Base-by-base conservation (phyloP, 2,329 filamentous ascomycete genomes). In the Annulohypoxylon truncatum region DNA sequence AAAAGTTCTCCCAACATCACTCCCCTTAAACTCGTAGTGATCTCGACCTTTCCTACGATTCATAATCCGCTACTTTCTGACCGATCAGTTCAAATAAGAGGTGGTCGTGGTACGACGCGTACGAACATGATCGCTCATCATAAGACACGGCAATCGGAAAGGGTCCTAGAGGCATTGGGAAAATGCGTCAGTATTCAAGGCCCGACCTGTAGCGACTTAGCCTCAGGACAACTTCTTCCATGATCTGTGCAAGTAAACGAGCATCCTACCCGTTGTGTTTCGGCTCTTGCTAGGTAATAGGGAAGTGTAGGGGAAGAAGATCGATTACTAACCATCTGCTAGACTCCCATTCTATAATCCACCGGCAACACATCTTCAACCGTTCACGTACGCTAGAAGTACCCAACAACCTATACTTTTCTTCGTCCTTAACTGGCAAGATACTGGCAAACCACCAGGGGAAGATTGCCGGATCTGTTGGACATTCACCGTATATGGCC, bases 391-490 rank as follows among this genome's bases (percentile, higher is more conserved):
- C 93, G 70, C 92, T 95, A 2, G 84, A 89, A 4, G 90, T 91
- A 10, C 84, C 83, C 12, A 97, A 80, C 18, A 97, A 80, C 10
- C 86, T 83, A 71, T 97, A 96, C 76, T 95, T 96, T 73, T 96
- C 91, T 26, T 88, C 82, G 24, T 96, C 92, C 12, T 87, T 85
- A 35, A 96, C 89, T 0, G 93, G 93, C 10, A 97, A 79, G 18
- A 96, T 89, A 74, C 89, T 92, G 8, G 92, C 94, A 71, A 97
- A 91, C 94, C 94, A 97, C 85, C 94, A 97, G 0, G 94, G 92
- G 71, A 97, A 96, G 1, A 88, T 77, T 2, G 89, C 89, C 0
- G 93, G 89, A 73, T 97, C 92, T 13, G 87, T 82, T 0, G 93
- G 94, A 18, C 90, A 90, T 62, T 91, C 87, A 10, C 94, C 94